Evolutionary conservation across 305 asterid genomes (phyloP).

Genomic region (Fraxinus dipetala): DNA sequence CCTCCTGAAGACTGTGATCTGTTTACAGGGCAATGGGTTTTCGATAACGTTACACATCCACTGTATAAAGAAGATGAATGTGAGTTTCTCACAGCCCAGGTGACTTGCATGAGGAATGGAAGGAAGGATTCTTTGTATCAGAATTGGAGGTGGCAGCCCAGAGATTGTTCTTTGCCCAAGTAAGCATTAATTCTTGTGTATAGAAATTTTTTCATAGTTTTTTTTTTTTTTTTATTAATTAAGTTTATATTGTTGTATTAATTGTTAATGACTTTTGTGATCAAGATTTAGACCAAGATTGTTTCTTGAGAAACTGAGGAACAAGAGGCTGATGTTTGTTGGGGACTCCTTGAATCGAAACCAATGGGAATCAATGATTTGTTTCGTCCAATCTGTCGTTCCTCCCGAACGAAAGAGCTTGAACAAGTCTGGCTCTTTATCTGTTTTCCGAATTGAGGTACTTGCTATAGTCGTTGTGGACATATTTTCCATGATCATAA

Average conservation of each 20-base stretch:
- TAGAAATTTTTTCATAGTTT: neutral
- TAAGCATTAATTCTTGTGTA: slow-evolving; percentile 18
- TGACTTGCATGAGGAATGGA: slow-evolving; percentile 78
- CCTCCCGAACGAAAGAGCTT: slow-evolving; percentile 62
- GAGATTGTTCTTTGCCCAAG: slow-evolving; percentile 65
- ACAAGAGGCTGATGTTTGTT: slow-evolving; percentile 72
- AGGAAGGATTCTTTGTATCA: slow-evolving; percentile 56
- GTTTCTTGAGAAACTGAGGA: slow-evolving; percentile 62
- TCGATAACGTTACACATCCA: slow-evolving; percentile 61
- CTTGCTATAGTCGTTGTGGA: neutral
- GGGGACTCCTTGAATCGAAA: slow-evolving; percentile 73
- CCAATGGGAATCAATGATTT: slow-evolving; percentile 77
- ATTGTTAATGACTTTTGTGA: neutral
- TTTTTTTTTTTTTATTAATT: too few species aligned
- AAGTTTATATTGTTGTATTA: neutral
- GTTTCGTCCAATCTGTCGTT: slow-evolving; percentile 56
- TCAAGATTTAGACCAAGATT: slow-evolving; percentile 52
- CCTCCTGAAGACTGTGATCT: slow-evolving; percentile 74
- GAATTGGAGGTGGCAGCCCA: slow-evolving; percentile 82
- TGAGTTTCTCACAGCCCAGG: slow-evolving; percentile 77
- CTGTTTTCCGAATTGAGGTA: slow-evolving; percentile 79
- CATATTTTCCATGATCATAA: neutral
- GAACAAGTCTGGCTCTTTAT: slow-evolving; percentile 67
- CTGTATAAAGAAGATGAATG: slow-evolving; percentile 68
- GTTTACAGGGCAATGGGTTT: slow-evolving; percentile 69